A percentile compares a stretch with the other conserved stretches of the same genome.
Evolutionary conservation across 78 protist genomes (phyloP).

Genomic region (Trichosphaerium sp.): DNA sequence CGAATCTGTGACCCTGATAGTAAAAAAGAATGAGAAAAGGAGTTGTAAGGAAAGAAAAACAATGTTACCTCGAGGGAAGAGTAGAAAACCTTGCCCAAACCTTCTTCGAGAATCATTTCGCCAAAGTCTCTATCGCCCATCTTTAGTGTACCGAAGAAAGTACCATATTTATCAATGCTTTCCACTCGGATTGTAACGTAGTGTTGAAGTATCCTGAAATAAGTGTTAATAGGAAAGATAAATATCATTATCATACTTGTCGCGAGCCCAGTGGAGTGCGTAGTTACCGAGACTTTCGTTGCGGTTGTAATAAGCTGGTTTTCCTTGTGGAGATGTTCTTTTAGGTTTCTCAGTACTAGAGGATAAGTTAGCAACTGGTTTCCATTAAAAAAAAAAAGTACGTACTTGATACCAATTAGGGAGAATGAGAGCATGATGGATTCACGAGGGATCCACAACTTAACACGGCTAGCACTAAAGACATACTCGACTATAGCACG

Average conservation of each 20-base stretch:
- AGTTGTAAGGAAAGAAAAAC: too few relatives aligned
- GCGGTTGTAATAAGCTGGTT: too few relatives aligned
- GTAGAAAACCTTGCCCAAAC: conserved; percentile 28
- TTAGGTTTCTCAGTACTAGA: conserved; percentile 1
- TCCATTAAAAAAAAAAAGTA: too few relatives aligned
- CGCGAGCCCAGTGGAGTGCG: too few relatives aligned
- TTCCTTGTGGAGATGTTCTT: conserved; percentile 18
- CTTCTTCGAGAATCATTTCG: conserved; percentile 16
- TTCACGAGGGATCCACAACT: conserved; percentile 37
- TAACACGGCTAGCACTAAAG: conserved; percentile 34
- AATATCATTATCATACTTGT: too few relatives aligned
- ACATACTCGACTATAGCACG: conserved; percentile 27
- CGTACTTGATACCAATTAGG: conserved; percentile 16
- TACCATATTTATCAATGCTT: conserved; percentile 28
- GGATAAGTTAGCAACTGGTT: too few relatives aligned
- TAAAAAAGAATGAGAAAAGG: too few relatives aligned
- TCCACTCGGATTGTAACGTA: neutral
- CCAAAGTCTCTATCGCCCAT: conserved; percentile 29
- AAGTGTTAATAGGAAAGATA: too few relatives aligned
- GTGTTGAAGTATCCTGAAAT: too few relatives aligned
- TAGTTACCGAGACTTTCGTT: too few relatives aligned
- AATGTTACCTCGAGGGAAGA: too few relatives aligned
- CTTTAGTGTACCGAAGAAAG: conserved; percentile 15
- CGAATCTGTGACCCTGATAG: too few relatives aligned
- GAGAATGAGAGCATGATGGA: conserved; percentile 31